Base-by-base conservation (phyloP, 768 basidiomycete genomes). In the Plicaturopsis crispa region DNA sequence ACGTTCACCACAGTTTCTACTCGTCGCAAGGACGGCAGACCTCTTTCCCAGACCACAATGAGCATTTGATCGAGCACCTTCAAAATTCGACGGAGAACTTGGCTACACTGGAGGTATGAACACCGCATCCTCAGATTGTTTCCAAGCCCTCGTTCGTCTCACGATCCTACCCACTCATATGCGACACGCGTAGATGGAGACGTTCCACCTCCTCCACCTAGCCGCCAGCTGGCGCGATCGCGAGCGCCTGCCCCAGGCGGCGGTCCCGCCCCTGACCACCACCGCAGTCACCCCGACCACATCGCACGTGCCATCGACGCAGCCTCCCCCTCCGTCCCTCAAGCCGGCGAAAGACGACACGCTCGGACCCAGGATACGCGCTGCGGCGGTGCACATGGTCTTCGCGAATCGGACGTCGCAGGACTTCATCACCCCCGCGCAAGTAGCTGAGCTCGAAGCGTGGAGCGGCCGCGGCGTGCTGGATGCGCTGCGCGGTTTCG, bases 11-110 rank as follows among this genome's bases (percentile, higher is more conserved):
- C 45, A 88, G 85, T 53, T 88, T 88, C 61, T 89, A 89, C 62
- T 86, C 85, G 35, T 87, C 85, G 10, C 87, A 89, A 61, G 87
- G 87, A 32, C 72, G 87, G 46, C 77, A 78, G 48, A 88, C 85
- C 3, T 82, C 83, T 4, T 89, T 89, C 52, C 75, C 75, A 24
- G 86, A 89, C 58, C 65, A 74, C 52, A 90, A 89, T 54, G 63
- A 64, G 22, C 59, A 66, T 49, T 69, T 89, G 39, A 74, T 88
- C 36, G 66, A 73, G 35, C 57, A 68, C 28, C 57, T 89, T 32
- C 64, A 70, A 48, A 51, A 56, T 21, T 57, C 63, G n/a, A 63
- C 75, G 31, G 56, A 62, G 31, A 72, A 76, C 36, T 57, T 85
- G 32, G 66, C 75, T 3, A 84, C 81, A 5, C 64, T 89, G 40